Evolutionary conservation across 2,329 filamentous ascomycete genomes (phyloP).

Genomic region (Pyrenochaeta sp.): DNA sequence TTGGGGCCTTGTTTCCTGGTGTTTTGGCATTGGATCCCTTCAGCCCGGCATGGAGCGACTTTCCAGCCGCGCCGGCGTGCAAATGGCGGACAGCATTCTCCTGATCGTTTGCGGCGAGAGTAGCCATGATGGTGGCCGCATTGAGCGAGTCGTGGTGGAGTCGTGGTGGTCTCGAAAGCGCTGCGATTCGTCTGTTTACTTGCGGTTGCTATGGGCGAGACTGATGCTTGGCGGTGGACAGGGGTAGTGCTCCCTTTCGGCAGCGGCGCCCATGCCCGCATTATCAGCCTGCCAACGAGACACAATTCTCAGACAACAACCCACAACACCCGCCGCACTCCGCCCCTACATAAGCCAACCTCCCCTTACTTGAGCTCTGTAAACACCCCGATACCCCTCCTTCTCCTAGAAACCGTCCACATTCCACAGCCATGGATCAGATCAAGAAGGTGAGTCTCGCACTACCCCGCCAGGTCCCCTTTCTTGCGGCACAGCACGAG

Average conservation of each 20-base stretch:
- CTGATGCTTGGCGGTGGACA: conserved; percentile 18
- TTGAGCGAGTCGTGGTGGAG: conserved; percentile 32
- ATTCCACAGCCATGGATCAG: conserved; percentile 72
- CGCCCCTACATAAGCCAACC: conserved; percentile 14
- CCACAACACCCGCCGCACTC: conserved; percentile 17
- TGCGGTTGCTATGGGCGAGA: conserved; percentile 36
- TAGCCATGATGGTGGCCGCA: conserved; percentile 61
- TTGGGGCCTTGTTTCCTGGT: conserved; percentile 76
- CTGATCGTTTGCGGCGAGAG: conserved; percentile 79
- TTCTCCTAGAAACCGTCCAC: conserved; percentile 12
- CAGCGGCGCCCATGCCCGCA: conserved; percentile 35
- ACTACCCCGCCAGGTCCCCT: conserved; percentile 47
- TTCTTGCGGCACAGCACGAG: conserved; percentile 21
- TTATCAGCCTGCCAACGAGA: conserved; percentile 33
- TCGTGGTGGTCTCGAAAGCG: conserved; percentile 10
- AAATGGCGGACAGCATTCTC: conserved; percentile 84
- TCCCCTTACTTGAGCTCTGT: conserved; percentile 7
- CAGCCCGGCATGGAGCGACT: conserved; percentile 72
- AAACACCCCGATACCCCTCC: conserved; percentile 10
- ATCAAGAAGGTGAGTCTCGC: conserved; percentile 81
- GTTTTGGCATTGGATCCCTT: conserved; percentile 76
- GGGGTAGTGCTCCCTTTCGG: conserved; percentile 25
- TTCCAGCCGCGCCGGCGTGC: conserved; percentile 74
- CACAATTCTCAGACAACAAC: conserved; percentile 37
- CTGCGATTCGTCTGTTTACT: conserved; percentile 35